Percentiles rank a stretch among this genome's conserved stretches.
These are phyloP conservation scores for Rhizopus arrhizus DNA, from an alignment of 371 early-diverging fungal species.

Conservation along the genomic window DNA sequence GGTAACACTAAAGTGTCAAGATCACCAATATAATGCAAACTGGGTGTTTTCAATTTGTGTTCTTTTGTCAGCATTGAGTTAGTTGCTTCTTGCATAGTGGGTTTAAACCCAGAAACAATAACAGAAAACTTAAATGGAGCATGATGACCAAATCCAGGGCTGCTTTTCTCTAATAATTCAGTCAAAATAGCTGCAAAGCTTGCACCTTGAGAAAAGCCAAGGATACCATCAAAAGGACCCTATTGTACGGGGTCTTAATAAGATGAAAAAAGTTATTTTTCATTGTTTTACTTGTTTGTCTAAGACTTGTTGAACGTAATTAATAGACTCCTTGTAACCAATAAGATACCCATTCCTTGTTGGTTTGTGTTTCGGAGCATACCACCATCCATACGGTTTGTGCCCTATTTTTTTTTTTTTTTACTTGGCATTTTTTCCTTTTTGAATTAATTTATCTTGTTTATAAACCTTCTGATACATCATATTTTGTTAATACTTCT, in stretches of 20 bases:
- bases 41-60: conserved; percentile 43
- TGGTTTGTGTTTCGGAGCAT: conserved; percentile 35
- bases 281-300: conserved; percentile 41
- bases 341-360: conserved; percentile 36
- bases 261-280: not conserved
- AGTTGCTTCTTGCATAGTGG: conserved; percentile 32
- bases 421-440: not conserved
- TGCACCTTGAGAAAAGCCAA: conserved; percentile 72
- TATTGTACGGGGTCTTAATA: conserved; percentile 9
- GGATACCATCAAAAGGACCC: conserved; percentile 68
- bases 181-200: conserved; percentile 61
- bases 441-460: not conserved
- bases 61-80: conserved; percentile 13
- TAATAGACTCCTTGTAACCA: conserved; percentile 58
- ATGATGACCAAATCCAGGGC: conserved; percentile 19
- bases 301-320: conserved; percentile 39
- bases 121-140: conserved; percentile 56
- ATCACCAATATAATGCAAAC: conserved; percentile 63
- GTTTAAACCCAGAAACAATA: conserved; percentile 58
- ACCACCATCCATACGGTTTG: conserved; percentile 59
- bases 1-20: conserved; percentile 49
- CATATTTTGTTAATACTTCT: conserved; percentile 22
- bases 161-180: conserved; percentile 36
- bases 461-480: conserved; percentile 36
- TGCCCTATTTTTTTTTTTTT: conserved; percentile 26